A percentile compares a stretch with the other conserved stretches of the same genome.
These are phyloP conservation scores for Russula virescens DNA, from an alignment of 768 basidiomycete genomes.

Conservation along the genomic window DNA sequence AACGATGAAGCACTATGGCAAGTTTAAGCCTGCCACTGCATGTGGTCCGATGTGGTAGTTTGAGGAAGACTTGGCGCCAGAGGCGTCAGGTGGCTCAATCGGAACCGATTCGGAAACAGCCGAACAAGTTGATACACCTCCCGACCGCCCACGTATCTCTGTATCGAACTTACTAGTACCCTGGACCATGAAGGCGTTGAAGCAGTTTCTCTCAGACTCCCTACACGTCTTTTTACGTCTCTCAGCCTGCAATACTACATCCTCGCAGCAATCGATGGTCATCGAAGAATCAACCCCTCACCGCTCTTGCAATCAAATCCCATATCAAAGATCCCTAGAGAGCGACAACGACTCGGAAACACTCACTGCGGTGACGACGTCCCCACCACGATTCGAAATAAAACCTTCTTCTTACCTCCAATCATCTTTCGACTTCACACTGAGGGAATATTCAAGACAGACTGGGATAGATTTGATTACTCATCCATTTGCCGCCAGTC, in stretches of 20 bases:
- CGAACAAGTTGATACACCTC: too few relatives aligned
- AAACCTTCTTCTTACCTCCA: slow-evolving; percentile 1
- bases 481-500: background rate
- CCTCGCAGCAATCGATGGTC: background rate
- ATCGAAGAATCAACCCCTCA: background rate
- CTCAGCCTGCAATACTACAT: background rate
- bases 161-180: too few relatives aligned
- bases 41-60: too few relatives aligned
- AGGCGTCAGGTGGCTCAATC: too few relatives aligned
- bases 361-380: background rate
- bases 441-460: background rate
- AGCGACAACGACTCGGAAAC: background rate
- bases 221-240: background rate
- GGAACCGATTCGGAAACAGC: too few relatives aligned
- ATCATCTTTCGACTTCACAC: background rate
- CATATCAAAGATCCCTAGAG: background rate
- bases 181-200: background rate
- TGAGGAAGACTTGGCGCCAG: too few relatives aligned
- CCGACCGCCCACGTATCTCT: too few relatives aligned
- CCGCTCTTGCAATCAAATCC: background rate
- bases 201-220: background rate
- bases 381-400: background rate
- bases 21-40: too few relatives aligned
- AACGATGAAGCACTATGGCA: too few relatives aligned
- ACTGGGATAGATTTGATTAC: slow-evolving; percentile 2